Conservation (phyloP, 805 yeast genomes). For the Hagleromyces aurorensis region DNA sequence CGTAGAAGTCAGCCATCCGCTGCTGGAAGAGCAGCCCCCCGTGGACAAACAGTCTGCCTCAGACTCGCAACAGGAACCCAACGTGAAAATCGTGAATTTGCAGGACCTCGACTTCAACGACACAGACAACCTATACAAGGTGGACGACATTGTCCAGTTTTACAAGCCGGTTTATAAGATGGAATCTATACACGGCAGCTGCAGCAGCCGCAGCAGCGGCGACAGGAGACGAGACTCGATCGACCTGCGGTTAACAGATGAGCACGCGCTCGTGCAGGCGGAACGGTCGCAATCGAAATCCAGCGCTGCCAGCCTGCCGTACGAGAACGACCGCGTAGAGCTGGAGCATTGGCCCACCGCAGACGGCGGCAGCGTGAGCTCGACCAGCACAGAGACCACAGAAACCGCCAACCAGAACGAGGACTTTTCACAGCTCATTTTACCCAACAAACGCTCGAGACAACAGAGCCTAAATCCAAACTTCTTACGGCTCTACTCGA, state of each 20-base stretch:
- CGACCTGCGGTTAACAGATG: background rate
- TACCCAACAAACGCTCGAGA: constrained; percentile 22
- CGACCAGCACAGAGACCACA: constrained; percentile 1
- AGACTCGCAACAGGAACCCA: constrained; percentile 5
- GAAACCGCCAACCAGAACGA: constrained; percentile 1
- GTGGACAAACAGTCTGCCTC: constrained; percentile 3
- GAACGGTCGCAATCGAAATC: constrained; percentile 1
- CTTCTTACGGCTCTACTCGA: constrained; percentile 25
- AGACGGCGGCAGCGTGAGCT: background rate
- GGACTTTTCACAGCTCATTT: constrained; percentile 4
- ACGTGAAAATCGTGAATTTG: constrained; percentile 14
- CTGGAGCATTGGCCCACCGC: constrained; percentile 25
- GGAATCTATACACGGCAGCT: background rate
- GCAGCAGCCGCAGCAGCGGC: background rate
- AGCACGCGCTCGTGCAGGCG: background rate
- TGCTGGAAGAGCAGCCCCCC: constrained; percentile 3
- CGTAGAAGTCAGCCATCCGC: constrained; percentile 6
- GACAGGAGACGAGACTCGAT: constrained; percentile 1
- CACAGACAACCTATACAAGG: constrained; percentile 10
- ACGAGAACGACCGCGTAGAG: constrained; percentile 16
- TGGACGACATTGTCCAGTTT: constrained; percentile 14
- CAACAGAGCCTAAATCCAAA: constrained; percentile 23
- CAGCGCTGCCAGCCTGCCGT: constrained; percentile 4
- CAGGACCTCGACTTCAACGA: constrained; percentile 23
- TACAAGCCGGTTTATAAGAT: constrained; percentile 20